Base-by-base conservation (phyloP, 169 alveolate genomes). In the Eimeria brunetti region DNA sequence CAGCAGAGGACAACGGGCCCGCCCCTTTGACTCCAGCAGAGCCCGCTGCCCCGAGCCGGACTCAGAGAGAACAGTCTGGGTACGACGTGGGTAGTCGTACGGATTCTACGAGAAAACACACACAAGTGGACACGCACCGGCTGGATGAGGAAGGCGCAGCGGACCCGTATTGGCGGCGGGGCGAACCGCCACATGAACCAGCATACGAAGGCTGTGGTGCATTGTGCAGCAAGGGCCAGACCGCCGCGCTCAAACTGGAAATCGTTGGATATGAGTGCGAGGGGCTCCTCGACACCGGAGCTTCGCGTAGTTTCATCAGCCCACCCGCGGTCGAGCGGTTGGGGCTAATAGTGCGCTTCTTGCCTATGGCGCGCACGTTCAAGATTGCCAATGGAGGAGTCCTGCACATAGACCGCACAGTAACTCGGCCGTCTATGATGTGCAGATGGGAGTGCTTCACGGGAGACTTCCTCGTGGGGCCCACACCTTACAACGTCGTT, bases 401-500 rank as follows among this genome's bases (percentile, higher is more conserved):
- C 24, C 16, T 75, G 8, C 51, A 38, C 7, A 73, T 44, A 16
- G 30, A 38, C 33, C 56, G 84, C 6, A 24, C 16, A 2, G 84
- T 73, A 9, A 41, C 6, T 14, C 84, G 84, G 14, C 30, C 33
- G 30, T 1, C 56, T 73, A 33, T 73, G 56, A 7, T 22, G 12
- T 36, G 84, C 84, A 53, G 84, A 11, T n/a, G 84, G 33, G 30
- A 36, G 30, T 36, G 30, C 7, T 38, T 41, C 22, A 41, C 36
- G 51, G 84, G 84, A 2, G 84, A 73, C 84, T 73, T 73, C 56
- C n/a, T 73, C 16, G 84, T 73, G 33, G 84, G 84, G 33, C 84
- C 84, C n/a, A 16, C 33, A 1, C 84, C 84, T 22, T 73, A 73
- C 56, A 53, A 73, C n/a, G 36, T 73, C 6, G 14, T 73, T 1